Base-by-base conservation (phyloP, 257 asterid species). In the Avicennia marina region DNA sequence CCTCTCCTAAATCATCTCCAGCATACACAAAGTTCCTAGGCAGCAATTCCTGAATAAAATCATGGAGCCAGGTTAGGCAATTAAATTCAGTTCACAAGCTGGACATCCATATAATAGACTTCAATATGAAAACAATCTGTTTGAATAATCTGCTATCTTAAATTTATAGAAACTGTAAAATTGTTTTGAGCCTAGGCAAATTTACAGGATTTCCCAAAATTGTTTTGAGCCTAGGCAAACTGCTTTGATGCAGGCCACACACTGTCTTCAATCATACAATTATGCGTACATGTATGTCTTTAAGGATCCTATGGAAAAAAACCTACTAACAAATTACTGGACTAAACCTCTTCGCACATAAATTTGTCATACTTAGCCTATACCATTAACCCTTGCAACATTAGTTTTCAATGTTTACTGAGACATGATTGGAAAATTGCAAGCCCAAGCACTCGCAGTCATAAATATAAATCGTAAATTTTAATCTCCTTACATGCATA, bases 11-110 rank as follows among this genome's bases (percentile, higher is more conserved):
- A 69, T 78, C 80, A 74, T 78, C 83, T 67, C 62, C 75, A 26
- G 64, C 70, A 31, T 57, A 62, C 75, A 60, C 63, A 75, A 52
- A 62, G 49, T 58, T 55, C 74, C 89, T 86, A 81, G 40, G 95
- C 84, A 78, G 95, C 90, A 71, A 86, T 79, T 56, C 95, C 95
- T 86, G 94, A 58, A 66, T 46, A 73, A 53, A 59, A 57, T 58
- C 20, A 34, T 31, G 47, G 67, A 72, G 27, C 56, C 8, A 53
- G 39, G 3, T 45, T 40, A 25, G 21, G 56, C 13, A 4, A 36
- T 36, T 5, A 11, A 12, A 5, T 36, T 5, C 13, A 36, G 2
- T 36, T 36, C 41, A 36, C 41, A 11, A 4, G 10, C 10, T 5
- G 41, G 10, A 5, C 2, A 36, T 36, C 9, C 41, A 36, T 36